Evolutionary conservation across 2,329 filamentous ascomycete genomes (phyloP).

Genomic region (Saccharata proteae): DNA sequence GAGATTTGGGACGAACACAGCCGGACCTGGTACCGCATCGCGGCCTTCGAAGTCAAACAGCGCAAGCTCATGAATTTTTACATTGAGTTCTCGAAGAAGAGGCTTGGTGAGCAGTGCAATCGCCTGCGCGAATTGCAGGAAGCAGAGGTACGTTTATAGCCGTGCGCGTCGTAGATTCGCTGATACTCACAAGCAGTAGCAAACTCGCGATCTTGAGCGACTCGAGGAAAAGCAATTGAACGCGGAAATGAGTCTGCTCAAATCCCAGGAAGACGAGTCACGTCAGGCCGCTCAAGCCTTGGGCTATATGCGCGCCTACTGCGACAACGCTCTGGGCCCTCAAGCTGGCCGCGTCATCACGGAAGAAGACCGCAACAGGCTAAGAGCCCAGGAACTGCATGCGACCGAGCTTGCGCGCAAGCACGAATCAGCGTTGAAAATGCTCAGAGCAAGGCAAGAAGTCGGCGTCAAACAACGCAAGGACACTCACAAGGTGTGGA

Average conservation of each 20-base stretch:
- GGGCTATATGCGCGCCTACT: conserved; percentile 37
- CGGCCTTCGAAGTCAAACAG: conserved; percentile 7
- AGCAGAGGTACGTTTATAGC: conserved; percentile 4
- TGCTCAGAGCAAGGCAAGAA: conserved; percentile 33
- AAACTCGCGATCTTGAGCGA: conserved; percentile 26
- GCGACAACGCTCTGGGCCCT: conserved; percentile 14
- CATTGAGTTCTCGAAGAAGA: conserved; percentile 5
- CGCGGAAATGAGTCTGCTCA: conserved; percentile 30
- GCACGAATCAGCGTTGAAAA: conserved; percentile 35
- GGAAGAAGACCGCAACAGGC: conserved; percentile 30
- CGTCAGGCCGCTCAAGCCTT: conserved; percentile 33
- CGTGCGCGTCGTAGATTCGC: background rate
- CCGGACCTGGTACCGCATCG: conserved; percentile 5
- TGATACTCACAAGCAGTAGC: conserved; percentile 15
- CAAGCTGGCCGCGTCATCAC: conserved; percentile 25
- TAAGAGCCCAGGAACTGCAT: conserved; percentile 27
- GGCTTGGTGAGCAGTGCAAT: conserved; percentile 4
- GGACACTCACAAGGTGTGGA: conserved; percentile 2
- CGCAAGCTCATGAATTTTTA: conserved; percentile 4
- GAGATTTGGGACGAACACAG: conserved; percentile 6
- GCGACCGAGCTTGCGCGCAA: conserved; percentile 29
- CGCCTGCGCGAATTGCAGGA: conserved; percentile 1
- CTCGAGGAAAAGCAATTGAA: conserved; percentile 33
- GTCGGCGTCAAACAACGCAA: conserved; percentile 19
- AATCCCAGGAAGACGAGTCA: conserved; percentile 27